phyloP scores from a whole-genome alignment of 441 rosid species.

The Cnidoscolus chayamansa region DNA sequence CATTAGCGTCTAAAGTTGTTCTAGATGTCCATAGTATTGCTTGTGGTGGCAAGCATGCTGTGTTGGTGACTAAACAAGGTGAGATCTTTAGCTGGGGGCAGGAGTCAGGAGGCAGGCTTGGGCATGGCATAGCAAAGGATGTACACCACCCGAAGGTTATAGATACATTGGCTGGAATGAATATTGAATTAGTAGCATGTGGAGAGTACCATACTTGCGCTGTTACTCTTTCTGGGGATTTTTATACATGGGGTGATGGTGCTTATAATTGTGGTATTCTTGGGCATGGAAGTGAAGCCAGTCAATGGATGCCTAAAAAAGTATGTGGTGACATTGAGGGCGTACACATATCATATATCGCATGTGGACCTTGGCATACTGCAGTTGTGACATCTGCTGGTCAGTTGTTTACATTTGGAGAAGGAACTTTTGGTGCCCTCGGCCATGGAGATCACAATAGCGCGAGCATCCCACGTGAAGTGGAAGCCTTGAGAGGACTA shows the following conservation, averaged over 20 bases:
- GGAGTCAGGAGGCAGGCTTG: slow-evolving; percentile 82
- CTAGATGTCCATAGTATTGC: slow-evolving; percentile 68
- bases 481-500: slow-evolving; percentile 57
- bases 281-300: slow-evolving; percentile 77
- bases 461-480: slow-evolving; percentile 61
- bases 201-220: slow-evolving; percentile 88
- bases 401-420: slow-evolving; percentile 84
- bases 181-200: slow-evolving; percentile 68
- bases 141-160: slow-evolving; percentile 61
- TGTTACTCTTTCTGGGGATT: slow-evolving; percentile 73
- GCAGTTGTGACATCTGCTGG: slow-evolving; percentile 75
- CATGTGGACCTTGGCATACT: slow-evolving; percentile 96
- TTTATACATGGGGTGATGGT: slow-evolving; percentile 93
- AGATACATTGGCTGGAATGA: slow-evolving; percentile 50
- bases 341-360: slow-evolving; percentile 50
- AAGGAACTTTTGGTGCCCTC: slow-evolving; percentile 85
- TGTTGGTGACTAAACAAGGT: slow-evolving; percentile 74
- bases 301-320: slow-evolving; percentile 83
- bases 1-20: slow-evolving; percentile 57
- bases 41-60: slow-evolving; percentile 77
- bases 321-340: slow-evolving; percentile 64
- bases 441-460: slow-evolving; percentile 76
- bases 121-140: slow-evolving; percentile 71
- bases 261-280: slow-evolving; percentile 58
- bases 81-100: slow-evolving; percentile 89